A percentile compares a stretch with the other conserved stretches of the same genome.
phyloP scores from a whole-genome alignment of 331 rosid species.

The Quercus phellos region DNA sequence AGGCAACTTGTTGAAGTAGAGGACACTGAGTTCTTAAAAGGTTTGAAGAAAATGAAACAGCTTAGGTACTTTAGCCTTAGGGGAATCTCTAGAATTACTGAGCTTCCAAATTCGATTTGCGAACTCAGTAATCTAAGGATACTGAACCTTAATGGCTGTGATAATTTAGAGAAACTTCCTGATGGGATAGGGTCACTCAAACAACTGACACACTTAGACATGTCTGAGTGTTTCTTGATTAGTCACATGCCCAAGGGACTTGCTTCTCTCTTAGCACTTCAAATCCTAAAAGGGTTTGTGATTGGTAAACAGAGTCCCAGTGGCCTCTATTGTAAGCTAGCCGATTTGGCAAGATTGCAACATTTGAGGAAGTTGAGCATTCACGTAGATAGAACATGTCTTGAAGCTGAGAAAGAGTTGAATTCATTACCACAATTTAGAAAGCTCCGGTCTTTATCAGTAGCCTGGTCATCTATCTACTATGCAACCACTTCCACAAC shows the following conservation, averaged over 20 bases:
- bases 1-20: not conserved
- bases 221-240: not conserved
- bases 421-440: not conserved
- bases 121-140: not conserved
- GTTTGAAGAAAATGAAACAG: not conserved
- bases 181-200: not conserved
- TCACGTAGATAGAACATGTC: not conserved
- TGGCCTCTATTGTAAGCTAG: not conserved
- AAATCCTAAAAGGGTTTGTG: not conserved
- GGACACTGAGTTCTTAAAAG: not conserved
- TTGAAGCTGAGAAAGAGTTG: not conserved
- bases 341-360: not conserved
- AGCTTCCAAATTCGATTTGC: not conserved
- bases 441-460: conserved; percentile 1
- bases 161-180: not conserved
- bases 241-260: not conserved
- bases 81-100: not conserved
- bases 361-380: conserved; percentile 16
- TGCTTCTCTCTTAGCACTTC: not conserved
- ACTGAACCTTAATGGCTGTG: not conserved
- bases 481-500: too few species aligned
- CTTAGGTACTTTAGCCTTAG: not conserved
- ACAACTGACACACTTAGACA: not conserved
- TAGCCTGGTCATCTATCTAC: conserved; percentile 15
- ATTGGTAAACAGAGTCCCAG: not conserved